phyloP scores from a whole-genome alignment of 345 rosid genomes.

The Brassica incana region DNA sequence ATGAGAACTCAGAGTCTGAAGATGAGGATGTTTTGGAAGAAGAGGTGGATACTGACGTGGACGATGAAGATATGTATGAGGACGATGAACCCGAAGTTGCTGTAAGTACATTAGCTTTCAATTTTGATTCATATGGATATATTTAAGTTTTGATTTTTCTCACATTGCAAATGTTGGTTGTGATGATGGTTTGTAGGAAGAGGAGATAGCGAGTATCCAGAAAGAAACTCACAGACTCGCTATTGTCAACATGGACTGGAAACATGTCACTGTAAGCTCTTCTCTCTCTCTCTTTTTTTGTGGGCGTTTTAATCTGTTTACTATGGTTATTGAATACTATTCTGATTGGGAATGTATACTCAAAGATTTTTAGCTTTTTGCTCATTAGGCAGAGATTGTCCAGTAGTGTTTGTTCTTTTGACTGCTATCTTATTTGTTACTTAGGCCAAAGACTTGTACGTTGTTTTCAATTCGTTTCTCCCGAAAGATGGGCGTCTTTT shows the following conservation, averaged over 20 bases:
- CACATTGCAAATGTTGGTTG: too few relatives aligned
- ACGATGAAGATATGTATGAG: constrained; percentile 43
- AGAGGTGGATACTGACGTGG: constrained; percentile 66
- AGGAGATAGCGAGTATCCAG: constrained; percentile 55
- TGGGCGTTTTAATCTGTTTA: background rate
- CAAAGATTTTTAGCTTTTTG: background rate
- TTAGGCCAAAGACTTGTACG: constrained; percentile 87
- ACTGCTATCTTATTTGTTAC: constrained; percentile 4
- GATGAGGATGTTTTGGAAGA: constrained; percentile 34
- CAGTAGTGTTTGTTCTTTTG: background rate
- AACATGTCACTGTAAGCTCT: constrained; percentile 72
- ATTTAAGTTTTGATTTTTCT: constrained; percentile 1
- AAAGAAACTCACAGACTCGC: constrained; percentile 83
- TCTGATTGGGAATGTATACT: constrained; percentile 5
- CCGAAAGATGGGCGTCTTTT: constrained; percentile 75
- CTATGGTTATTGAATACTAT: background rate
- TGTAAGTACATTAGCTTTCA: constrained; percentile 35
- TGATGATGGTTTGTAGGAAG: constrained; percentile 48
- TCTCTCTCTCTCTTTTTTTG: background rate
- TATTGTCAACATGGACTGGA: constrained; percentile 89
- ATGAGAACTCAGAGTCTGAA: constrained; percentile 41
- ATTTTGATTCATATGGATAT: background rate
- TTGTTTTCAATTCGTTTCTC: constrained; percentile 69
- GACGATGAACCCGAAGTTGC: constrained; percentile 50
- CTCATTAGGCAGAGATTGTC: background rate